These are phyloP conservation scores for Hawksworthiomyces lignivorus DNA, from an alignment of 2,329 filamentous ascomycete genomes.

Conservation along the genomic window DNA sequence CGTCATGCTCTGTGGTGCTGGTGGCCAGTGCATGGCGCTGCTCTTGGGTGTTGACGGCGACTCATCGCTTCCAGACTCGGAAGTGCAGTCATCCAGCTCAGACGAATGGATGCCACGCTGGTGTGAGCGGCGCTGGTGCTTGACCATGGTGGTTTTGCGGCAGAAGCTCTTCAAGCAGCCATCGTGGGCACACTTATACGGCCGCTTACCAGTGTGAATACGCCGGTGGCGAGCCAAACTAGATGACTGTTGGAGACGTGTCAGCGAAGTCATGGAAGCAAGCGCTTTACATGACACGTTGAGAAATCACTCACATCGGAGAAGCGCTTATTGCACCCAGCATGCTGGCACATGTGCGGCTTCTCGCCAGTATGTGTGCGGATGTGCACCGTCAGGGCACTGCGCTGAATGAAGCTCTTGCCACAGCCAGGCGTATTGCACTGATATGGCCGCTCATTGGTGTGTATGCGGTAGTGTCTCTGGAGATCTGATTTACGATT, in stretches of 20 bases:
- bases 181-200: slow-evolving; percentile 54
- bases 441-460: slow-evolving; percentile 60
- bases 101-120: slow-evolving; percentile 50
- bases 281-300: too few species aligned
- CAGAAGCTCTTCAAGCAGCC: slow-evolving; percentile 63
- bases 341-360: slow-evolving; percentile 59
- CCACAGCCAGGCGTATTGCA: slow-evolving; percentile 54
- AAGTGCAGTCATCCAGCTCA: slow-evolving; percentile 48
- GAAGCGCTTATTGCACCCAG: slow-evolving; percentile 60
- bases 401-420: slow-evolving; percentile 65
- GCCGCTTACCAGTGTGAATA: slow-evolving; percentile 60
- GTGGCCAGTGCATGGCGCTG: slow-evolving; percentile 43
- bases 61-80: slow-evolving; percentile 50
- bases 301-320: slow-evolving; percentile 51
- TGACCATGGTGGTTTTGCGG: slow-evolving; percentile 64
- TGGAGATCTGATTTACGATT: slow-evolving; percentile 65
- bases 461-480: slow-evolving; percentile 64
- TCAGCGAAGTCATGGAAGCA: too few species aligned
- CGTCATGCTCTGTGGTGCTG: slow-evolving; percentile 26
- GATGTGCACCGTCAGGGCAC: slow-evolving; percentile 62
- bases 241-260: slow-evolving; percentile 55
- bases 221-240: slow-evolving; percentile 57
- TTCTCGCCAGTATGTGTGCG: slow-evolving; percentile 80
- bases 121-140: slow-evolving; percentile 56
- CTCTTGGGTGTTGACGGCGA: slow-evolving; percentile 52